These are phyloP conservation scores for Russula brevipes DNA, from an alignment of 768 basidiomycete species.

Conservation along the genomic window DNA sequence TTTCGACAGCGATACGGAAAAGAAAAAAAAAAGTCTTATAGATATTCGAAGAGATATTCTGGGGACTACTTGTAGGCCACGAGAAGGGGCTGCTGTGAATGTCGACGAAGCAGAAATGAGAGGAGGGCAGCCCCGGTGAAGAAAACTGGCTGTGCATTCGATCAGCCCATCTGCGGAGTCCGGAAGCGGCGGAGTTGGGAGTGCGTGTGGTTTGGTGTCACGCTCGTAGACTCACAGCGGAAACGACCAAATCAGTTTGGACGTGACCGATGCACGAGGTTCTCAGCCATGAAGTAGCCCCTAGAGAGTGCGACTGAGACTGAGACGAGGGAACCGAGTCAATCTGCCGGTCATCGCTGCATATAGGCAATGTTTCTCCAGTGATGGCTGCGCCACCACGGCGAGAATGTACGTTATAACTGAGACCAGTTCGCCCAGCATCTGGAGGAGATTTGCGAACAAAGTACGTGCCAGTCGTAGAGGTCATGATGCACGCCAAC, in stretches of 20 bases:
- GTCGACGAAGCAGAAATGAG: conserved; percentile 28
- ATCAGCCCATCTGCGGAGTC: conserved; percentile 26
- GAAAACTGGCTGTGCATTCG: conserved; percentile 26
- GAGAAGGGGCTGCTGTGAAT: not conserved
- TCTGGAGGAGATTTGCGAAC: not conserved
- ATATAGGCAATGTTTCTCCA: not conserved
- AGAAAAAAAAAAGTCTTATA: conserved; percentile 29
- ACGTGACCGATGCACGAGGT: conserved; percentile 14
- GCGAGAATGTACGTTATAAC: not conserved
- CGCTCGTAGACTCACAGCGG: conserved; percentile 10
- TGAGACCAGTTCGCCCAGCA: not conserved
- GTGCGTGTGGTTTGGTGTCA: conserved; percentile 8
- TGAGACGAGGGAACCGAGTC: conserved; percentile 1
- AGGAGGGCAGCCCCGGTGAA: conserved; percentile 29
- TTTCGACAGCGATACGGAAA: conserved; percentile 33
- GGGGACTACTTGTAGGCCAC: conserved; percentile 15
- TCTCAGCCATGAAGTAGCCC: conserved; percentile 9
- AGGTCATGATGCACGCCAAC: too few species aligned
- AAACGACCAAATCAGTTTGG: conserved; percentile 16
- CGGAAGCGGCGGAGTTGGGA: conserved; percentile 26
- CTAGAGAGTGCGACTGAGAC: conserved; percentile 11
- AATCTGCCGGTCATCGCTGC: not conserved
- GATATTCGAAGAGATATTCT: conserved; percentile 25
- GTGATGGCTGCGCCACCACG: not conserved
- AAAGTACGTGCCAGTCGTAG: not conserved